Evolutionary conservation across 202 grass and related monocot species (phyloP).

Genomic region (Musa balbisiana): DNA sequence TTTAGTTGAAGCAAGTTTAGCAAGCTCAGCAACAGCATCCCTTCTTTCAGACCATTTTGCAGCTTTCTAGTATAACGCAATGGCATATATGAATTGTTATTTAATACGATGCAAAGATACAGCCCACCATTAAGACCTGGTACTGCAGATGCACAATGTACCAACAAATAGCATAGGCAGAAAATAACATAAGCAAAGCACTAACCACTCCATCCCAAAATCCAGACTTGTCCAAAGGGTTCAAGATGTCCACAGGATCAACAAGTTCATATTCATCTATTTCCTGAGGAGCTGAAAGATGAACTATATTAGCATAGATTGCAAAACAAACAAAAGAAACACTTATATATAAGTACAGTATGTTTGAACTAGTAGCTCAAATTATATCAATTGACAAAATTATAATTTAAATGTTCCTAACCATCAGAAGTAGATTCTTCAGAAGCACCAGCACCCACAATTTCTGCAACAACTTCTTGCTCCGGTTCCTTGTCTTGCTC

Average conservation of each 20-base stretch:
- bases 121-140: background rate
- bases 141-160: conserved; percentile 8
- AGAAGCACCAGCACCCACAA: conserved; percentile 36
- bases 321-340: background rate
- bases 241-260: conserved; percentile 97
- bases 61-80: conserved; percentile 66
- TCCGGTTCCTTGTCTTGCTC: conserved; percentile 96
- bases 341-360: conserved; percentile 4
- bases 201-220: conserved; percentile 98
- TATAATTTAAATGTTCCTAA: conserved; percentile 19
- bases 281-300: conserved; percentile 57
- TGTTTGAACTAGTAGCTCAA: background rate
- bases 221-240: conserved; percentile 87
- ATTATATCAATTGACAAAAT: too few species aligned
- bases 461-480: conserved; percentile 64
- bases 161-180: conserved; percentile 9
- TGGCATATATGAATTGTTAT: conserved; percentile 1
- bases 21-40: conserved; percentile 90
- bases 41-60: conserved; percentile 99
- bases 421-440: conserved; percentile 65
- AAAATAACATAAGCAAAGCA: conserved; percentile 24
- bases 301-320: conserved; percentile 22
- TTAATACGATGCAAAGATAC: background rate
- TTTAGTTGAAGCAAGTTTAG: conserved; percentile 95
- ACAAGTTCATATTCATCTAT: conserved; percentile 99